A percentile compares a stretch with the other conserved stretches of the same genome.
Conservation (phyloP, 2,329 filamentous ascomycete genomes). For the Penicillium sp. region DNA sequence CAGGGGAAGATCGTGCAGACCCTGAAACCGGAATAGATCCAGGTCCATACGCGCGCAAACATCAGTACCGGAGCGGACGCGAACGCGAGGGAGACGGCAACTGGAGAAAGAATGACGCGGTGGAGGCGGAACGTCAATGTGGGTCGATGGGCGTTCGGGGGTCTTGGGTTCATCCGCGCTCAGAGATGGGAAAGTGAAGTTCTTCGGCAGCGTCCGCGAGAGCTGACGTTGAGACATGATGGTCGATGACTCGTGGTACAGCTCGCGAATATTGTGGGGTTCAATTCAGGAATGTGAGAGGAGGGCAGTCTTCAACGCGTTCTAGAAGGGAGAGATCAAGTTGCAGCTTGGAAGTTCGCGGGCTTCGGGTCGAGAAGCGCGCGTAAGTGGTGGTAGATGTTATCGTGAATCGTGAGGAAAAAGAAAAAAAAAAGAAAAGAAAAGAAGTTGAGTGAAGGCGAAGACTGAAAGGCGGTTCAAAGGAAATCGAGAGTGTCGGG, state of each 20-base stretch:
- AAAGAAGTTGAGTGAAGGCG: slow-evolving; percentile 19
- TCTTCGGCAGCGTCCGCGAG: slow-evolving; percentile 49
- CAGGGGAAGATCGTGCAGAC: slow-evolving; percentile 39
- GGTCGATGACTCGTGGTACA: slow-evolving; percentile 7
- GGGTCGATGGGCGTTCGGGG: slow-evolving; percentile 41
- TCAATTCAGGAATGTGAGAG: slow-evolving; percentile 1
- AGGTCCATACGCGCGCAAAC: slow-evolving; percentile 37
- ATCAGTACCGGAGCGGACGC: slow-evolving; percentile 39
- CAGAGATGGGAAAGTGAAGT: slow-evolving; percentile 44
- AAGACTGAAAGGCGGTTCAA: slow-evolving; percentile 9
- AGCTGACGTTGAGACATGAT: slow-evolving; percentile 43
- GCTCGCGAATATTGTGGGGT: slow-evolving; percentile 2
- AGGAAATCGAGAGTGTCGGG: slow-evolving; percentile 16
- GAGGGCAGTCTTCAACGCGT: slow-evolving; percentile 1
- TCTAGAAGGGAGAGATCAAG: not conserved
- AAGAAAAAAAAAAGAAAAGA: slow-evolving; percentile 2
- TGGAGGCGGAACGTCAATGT: slow-evolving; percentile 45
- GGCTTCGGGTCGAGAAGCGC: slow-evolving; percentile 12
- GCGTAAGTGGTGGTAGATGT: slow-evolving; percentile 12
- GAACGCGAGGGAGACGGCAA: slow-evolving; percentile 41
- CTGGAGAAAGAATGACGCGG: slow-evolving; percentile 45
- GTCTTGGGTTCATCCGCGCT: slow-evolving; percentile 41
- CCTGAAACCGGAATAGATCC: slow-evolving; percentile 33
- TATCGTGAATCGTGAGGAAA: slow-evolving; percentile 24
- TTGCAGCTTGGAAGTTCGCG: not conserved